Evolutionary conservation across 495 filamentous ascomycete genomes (phyloP).

Genomic region (Aspergillus leporis): DNA sequence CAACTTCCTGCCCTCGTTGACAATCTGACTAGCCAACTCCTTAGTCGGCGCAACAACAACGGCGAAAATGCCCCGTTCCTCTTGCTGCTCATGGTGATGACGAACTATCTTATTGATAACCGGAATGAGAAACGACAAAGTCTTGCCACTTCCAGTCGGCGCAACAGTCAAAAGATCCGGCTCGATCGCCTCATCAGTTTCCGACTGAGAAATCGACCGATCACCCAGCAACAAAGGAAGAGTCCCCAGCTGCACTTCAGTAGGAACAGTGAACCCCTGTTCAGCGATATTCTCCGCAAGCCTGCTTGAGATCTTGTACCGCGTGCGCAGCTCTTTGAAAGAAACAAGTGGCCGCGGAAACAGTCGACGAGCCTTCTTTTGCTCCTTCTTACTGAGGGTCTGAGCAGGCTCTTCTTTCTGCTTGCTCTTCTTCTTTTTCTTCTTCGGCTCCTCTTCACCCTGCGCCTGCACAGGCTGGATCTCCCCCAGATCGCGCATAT

Average conservation of each 20-base stretch:
- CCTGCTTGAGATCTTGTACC: constrained; percentile 67
- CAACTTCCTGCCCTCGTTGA: constrained; percentile 86
- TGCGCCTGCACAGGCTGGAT: constrained; percentile 35
- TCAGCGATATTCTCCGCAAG: constrained; percentile 76
- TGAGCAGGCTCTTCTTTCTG: constrained; percentile 43
- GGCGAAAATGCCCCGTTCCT: constrained; percentile 54
- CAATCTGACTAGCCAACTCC: constrained; percentile 88
- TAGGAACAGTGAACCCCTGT: constrained; percentile 84
- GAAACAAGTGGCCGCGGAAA: constrained; percentile 76
- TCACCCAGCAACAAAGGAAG: constrained; percentile 72
- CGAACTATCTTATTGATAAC: constrained; percentile 72
- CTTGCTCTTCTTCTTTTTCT: constrained; percentile 53
- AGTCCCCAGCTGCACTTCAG: constrained; percentile 88
- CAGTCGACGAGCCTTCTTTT: constrained; percentile 53
- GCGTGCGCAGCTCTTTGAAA: constrained; percentile 68
- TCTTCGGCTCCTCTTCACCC: constrained; percentile 54
- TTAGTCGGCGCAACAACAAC: constrained; percentile 88
- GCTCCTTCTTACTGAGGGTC: constrained; percentile 52
- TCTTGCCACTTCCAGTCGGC: constrained; percentile 98
- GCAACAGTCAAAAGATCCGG: constrained; percentile 84
- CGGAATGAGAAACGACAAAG: constrained; percentile 86
- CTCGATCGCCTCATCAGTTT: constrained; percentile 22
- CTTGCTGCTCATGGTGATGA: constrained; percentile 44
- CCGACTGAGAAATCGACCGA: constrained; percentile 19
- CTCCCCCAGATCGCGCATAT: constrained; percentile 54